These are phyloP conservation scores for Leishmania arabica DNA, from an alignment of 208 protist species.

Conservation along the genomic window DNA sequence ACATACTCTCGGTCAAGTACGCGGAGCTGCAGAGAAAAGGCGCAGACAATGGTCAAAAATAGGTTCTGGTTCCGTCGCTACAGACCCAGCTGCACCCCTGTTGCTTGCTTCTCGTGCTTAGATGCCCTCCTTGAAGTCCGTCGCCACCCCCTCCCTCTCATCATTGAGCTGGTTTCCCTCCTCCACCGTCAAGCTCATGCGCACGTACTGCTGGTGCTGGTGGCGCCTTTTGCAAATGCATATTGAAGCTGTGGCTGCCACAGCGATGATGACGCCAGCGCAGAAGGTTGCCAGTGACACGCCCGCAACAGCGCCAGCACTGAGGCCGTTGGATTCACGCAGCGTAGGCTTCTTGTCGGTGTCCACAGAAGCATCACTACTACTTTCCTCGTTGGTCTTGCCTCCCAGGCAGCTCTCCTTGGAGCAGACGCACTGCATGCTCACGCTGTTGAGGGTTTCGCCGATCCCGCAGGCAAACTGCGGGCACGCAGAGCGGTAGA, in stretches of 20 bases:
- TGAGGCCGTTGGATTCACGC: conserved; percentile 12
- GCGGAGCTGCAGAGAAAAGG: neutral
- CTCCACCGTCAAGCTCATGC: neutral
- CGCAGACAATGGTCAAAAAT: neutral
- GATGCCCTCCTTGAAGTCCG: neutral
- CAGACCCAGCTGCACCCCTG: neutral
- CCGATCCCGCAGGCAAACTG: conserved; percentile 26
- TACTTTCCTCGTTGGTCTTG: neutral
- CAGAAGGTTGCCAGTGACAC: conserved; percentile 35
- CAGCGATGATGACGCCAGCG: conserved; percentile 25
- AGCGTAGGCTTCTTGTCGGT: neutral
- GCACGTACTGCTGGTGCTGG: neutral
- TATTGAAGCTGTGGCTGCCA: conserved; percentile 7
- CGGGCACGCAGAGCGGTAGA: conserved; percentile 34
- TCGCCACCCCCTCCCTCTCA: neutral
- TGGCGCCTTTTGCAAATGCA: conserved; percentile 24
- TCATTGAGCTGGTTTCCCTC: neutral
- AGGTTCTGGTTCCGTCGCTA: neutral
- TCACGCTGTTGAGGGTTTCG: conserved; percentile 32
- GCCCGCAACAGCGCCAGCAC: conserved; percentile 25
- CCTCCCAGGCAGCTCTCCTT: conserved; percentile 9
- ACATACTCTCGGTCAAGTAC: neutral
- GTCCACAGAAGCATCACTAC: neutral
- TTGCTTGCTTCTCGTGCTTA: neutral
- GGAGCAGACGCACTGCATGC: conserved; percentile 36